Conservation (phyloP, 768 basidiomycete species). For the Agrocybe chaxingu region DNA sequence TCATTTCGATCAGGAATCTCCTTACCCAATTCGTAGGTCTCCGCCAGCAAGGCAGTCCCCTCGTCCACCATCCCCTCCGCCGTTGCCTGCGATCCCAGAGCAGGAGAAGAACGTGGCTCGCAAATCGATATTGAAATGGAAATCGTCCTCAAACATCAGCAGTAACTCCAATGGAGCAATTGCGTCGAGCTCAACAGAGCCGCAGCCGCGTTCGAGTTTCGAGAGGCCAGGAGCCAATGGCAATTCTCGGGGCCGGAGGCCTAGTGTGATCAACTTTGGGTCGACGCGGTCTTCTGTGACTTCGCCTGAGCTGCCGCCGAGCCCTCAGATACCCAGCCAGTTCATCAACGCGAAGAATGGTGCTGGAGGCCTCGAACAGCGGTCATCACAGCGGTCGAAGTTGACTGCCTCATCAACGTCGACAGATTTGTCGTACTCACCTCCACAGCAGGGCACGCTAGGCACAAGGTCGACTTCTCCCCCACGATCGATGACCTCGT, state of each 20-base stretch:
- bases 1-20: slow-evolving; percentile 72
- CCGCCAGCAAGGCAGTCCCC: slow-evolving; percentile 24
- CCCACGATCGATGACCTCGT: slow-evolving; percentile 38
- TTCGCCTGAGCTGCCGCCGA: slow-evolving; percentile 55
- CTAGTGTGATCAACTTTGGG: slow-evolving; percentile 45
- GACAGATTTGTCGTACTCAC: slow-evolving; percentile 29
- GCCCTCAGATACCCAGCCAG: slow-evolving; percentile 57
- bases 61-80: slow-evolving; percentile 29
- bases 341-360: slow-evolving; percentile 27
- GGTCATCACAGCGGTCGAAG: slow-evolving; percentile 29
- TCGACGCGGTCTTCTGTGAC: slow-evolving; percentile 32
- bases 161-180: slow-evolving; percentile 16
- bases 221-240: slow-evolving; percentile 32
- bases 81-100: slow-evolving; percentile 29
- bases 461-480: slow-evolving; percentile 27
- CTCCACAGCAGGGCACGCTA: slow-evolving; percentile 20
- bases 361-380: slow-evolving; percentile 15
- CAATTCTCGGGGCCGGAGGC: slow-evolving; percentile 35
- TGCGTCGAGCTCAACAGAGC: slow-evolving; percentile 23
- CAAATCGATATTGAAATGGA: slow-evolving; percentile 76
- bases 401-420: slow-evolving; percentile 25
- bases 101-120: slow-evolving; percentile 46
- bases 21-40: slow-evolving; percentile 50
- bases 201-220: slow-evolving; percentile 34
- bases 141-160: slow-evolving; percentile 24